Percentiles rank a stretch among this genome's conserved stretches.
Conservation (phyloP, 495 filamentous ascomycete species). For the Penicillium roqueforti region DNA sequence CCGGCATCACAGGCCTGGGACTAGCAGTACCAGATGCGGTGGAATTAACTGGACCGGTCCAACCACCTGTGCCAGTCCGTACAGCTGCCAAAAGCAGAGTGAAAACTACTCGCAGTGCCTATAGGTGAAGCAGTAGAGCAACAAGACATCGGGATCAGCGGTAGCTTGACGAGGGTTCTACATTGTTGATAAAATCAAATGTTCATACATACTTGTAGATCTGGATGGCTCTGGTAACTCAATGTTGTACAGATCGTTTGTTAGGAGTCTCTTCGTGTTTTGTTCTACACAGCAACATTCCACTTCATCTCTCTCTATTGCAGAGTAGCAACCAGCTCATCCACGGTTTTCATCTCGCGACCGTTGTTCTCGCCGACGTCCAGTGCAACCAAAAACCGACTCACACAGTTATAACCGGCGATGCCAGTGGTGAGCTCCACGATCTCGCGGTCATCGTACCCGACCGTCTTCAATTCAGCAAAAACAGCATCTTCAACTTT, state of each 20-base stretch:
- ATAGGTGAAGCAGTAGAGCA: slow-evolving; percentile 7
- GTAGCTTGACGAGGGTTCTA: not conserved
- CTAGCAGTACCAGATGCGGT: slow-evolving; percentile 33
- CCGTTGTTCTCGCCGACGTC: slow-evolving; percentile 58
- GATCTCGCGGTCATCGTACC: slow-evolving; percentile 55
- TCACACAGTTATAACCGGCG: slow-evolving; percentile 83
- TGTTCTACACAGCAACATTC: not conserved
- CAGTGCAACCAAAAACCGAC: slow-evolving; percentile 76
- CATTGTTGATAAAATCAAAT: not conserved
- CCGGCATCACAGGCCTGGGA: not conserved
- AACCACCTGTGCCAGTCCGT: slow-evolving; percentile 41
- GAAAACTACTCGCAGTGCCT: slow-evolving; percentile 48
- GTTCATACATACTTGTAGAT: not conserved
- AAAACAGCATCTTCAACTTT: slow-evolving; percentile 59
- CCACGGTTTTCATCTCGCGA: slow-evolving; percentile 41
- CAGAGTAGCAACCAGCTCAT: slow-evolving; percentile 32
- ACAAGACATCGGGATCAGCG: not conserved
- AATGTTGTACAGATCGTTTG: not conserved
- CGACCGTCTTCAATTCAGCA: slow-evolving; percentile 48
- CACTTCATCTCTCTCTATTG: not conserved
- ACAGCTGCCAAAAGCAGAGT: slow-evolving; percentile 35
- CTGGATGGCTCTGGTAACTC: not conserved
- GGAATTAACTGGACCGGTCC: slow-evolving; percentile 45
- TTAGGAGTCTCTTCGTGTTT: not conserved
- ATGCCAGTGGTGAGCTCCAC: slow-evolving; percentile 72